phyloP scores from a whole-genome alignment of 2,329 filamentous ascomycete genomes.

The Monascus ruber region DNA sequence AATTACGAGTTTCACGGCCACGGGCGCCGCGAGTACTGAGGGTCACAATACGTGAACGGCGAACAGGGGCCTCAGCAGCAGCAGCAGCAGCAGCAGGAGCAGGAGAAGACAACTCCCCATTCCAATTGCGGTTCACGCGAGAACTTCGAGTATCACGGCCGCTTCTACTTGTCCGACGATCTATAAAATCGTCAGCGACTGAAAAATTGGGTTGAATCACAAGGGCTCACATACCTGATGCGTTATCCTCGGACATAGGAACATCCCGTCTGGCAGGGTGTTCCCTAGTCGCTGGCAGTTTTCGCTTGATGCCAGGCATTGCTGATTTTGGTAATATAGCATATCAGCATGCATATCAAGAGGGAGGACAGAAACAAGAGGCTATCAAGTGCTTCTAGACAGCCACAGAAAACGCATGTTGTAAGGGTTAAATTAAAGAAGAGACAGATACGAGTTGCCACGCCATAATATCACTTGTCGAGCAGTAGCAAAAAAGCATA shows the following conservation, averaged over 20 bases:
- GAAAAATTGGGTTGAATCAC: neutral
- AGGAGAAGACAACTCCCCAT: neutral
- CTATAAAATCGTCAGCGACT: neutral
- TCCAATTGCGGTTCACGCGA: neutral
- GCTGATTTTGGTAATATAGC: slow-evolving; percentile 10
- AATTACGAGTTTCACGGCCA: neutral
- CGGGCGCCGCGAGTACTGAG: slow-evolving; percentile 11
- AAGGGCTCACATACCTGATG: neutral
- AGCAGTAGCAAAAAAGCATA: too few relatives aligned
- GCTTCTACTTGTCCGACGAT: neutral
- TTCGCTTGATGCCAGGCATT: slow-evolving; percentile 29
- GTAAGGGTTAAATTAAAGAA: too few relatives aligned
- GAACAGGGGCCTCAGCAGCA: slow-evolving; percentile 8
- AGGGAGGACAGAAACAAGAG: neutral
- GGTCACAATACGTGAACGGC: slow-evolving; percentile 13
- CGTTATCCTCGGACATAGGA: neutral
- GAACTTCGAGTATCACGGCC: neutral
- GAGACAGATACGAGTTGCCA: too few relatives aligned
- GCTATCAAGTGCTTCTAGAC: too few relatives aligned
- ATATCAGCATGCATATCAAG: slow-evolving; percentile 2
- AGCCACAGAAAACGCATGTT: too few relatives aligned
- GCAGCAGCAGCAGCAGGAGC: slow-evolving; percentile 9
- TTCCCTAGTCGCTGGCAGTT: slow-evolving; percentile 15
- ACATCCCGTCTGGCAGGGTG: neutral
- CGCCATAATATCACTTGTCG: too few relatives aligned